Conservation (phyloP, 331 rosid species). For the Dryas integrifolia region DNA sequence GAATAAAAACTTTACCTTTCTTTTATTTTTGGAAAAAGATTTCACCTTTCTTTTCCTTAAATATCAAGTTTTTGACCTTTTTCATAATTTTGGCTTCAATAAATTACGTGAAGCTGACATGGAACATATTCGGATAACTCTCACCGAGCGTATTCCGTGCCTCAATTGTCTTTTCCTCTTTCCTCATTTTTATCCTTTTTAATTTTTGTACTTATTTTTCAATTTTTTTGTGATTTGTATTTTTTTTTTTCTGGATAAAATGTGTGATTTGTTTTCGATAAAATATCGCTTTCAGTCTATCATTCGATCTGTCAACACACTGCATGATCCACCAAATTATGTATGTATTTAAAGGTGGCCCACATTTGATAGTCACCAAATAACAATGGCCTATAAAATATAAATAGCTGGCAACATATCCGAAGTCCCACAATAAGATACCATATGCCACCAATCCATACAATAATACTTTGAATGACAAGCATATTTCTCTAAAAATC, state of each 20-base stretch:
- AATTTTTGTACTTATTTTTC: neutral
- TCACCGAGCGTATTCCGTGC: slow-evolving; percentile 27
- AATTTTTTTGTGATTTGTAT: neutral
- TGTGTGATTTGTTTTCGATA: slow-evolving; percentile 7
- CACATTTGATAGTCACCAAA: slow-evolving; percentile 17
- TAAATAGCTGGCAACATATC: neutral
- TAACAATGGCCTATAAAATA: neutral
- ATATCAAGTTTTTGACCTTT: neutral
- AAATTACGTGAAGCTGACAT: slow-evolving; percentile 9
- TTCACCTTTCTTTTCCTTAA: neutral
- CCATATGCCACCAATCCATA: too few relatives aligned
- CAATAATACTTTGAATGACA: too few relatives aligned
- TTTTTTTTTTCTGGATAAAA: neutral
- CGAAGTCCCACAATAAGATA: too few relatives aligned
- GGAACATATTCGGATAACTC: slow-evolving; percentile 38
- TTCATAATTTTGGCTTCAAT: too few relatives aligned
- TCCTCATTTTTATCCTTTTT: neutral
- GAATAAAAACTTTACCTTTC: neutral
- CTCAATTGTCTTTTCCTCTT: slow-evolving; percentile 29
- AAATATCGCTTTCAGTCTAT: slow-evolving; percentile 16
- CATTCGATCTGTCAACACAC: neutral
- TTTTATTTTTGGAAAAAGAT: too few relatives aligned
- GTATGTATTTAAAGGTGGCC: slow-evolving; percentile 17
- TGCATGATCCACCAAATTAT: neutral
- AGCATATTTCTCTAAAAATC: too few relatives aligned